These are phyloP conservation scores for Cystofilobasidium macerans DNA, from an alignment of 768 basidiomycete genomes.

Conservation along the genomic window DNA sequence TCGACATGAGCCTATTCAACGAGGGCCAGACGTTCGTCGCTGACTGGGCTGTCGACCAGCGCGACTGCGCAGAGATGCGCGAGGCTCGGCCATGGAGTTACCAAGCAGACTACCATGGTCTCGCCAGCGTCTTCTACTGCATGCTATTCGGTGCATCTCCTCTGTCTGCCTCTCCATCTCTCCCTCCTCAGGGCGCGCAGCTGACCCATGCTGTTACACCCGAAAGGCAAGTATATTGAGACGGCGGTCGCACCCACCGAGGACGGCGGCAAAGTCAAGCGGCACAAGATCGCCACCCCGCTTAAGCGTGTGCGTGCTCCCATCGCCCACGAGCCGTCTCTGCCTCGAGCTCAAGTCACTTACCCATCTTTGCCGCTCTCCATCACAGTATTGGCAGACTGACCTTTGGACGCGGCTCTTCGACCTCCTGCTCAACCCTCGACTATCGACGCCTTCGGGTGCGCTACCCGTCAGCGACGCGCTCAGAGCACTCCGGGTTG, in stretches of 20 bases:
- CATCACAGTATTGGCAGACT: constrained; percentile 75
- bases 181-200: background rate
- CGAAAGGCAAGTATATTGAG: constrained; percentile 73
- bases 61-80: constrained; percentile 85
- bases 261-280: constrained; percentile 23
- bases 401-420: constrained; percentile 77
- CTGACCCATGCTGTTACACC: background rate
- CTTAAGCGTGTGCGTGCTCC: constrained; percentile 47
- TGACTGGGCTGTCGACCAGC: constrained; percentile 78
- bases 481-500: constrained; percentile 51
- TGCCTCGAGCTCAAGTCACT: too few species aligned
- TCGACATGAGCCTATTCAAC: constrained; percentile 76
- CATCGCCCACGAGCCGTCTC: too few species aligned
- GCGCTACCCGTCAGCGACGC: constrained; percentile 61
- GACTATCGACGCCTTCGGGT: constrained; percentile 44
- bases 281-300: constrained; percentile 60
- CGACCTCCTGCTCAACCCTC: constrained; percentile 74
- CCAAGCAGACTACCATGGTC: constrained; percentile 93
- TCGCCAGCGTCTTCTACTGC: constrained; percentile 86
- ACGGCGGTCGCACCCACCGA: constrained; percentile 43
- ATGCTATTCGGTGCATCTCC: constrained; percentile 63
- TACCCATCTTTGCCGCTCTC: background rate
- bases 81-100: constrained; percentile 79
- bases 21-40: constrained; percentile 65
- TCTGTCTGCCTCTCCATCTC: background rate